These are phyloP conservation scores for Lepidopterella palustris DNA, from an alignment of 495 filamentous ascomycete species.

Conservation along the genomic window DNA sequence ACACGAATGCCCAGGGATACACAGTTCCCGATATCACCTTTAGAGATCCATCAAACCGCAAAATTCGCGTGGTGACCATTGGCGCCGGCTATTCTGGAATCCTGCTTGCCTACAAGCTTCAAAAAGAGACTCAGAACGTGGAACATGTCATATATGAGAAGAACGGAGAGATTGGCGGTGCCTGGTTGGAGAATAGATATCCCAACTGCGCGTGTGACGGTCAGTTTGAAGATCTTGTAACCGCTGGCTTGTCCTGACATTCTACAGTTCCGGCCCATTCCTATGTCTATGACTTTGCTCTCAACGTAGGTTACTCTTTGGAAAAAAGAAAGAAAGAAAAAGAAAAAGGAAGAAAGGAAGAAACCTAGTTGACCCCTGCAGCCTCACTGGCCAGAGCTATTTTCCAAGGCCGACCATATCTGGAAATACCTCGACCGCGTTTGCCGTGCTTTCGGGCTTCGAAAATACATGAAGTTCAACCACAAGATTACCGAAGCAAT, in stretches of 20 bases:
- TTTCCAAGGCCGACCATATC: not conserved
- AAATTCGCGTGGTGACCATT: constrained; percentile 32
- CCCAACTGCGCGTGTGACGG: constrained; percentile 29
- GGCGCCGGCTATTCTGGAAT: constrained; percentile 37
- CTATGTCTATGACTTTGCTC: not conserved
- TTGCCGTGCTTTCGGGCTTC: not conserved
- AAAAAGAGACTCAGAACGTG: constrained; percentile 34
- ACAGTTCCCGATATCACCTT: constrained; percentile 13
- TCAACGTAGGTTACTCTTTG: not conserved
- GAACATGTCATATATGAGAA: constrained; percentile 39
- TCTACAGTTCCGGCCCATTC: constrained; percentile 20
- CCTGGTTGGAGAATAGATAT: constrained; percentile 33
- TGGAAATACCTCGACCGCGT: not conserved
- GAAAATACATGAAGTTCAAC: not conserved
- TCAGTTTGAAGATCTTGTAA: not conserved
- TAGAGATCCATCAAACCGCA: constrained; percentile 31
- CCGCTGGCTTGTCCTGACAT: not conserved
- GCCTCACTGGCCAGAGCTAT: not conserved
- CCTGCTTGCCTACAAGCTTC: constrained; percentile 35
- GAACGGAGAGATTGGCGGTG: constrained; percentile 35
- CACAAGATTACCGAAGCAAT: not conserved
- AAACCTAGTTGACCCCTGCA: no score
- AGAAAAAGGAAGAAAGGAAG: not conserved
- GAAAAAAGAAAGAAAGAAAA: not conserved
- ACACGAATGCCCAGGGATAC: not conserved